Evolutionary conservation across 148 eudicot species (phyloP).

Genomic region (Camellia sinensis): DNA sequence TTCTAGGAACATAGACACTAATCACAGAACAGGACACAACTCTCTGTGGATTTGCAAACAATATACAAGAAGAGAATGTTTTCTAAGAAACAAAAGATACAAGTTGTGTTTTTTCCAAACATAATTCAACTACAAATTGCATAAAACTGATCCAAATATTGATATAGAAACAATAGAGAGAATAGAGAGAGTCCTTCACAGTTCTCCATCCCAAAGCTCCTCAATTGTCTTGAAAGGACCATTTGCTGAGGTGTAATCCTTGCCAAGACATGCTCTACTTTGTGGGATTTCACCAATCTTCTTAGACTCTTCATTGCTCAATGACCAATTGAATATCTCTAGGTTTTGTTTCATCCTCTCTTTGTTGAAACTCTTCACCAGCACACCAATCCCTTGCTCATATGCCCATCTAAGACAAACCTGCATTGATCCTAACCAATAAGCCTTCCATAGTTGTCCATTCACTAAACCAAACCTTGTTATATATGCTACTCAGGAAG

Average conservation of each 20-base stretch:
- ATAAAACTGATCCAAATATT: too few relatives aligned
- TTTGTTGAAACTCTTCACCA: constrained; percentile 55
- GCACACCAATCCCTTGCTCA: constrained; percentile 46
- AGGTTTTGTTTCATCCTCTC: constrained; percentile 55
- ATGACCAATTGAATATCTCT: constrained; percentile 35
- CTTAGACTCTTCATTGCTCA: constrained; percentile 36
- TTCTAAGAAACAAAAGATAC: too few relatives aligned
- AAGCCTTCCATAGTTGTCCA: neutral
- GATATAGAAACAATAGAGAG: too few relatives aligned
- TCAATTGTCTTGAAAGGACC: constrained; percentile 44
- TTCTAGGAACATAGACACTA: too few relatives aligned
- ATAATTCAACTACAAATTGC: too few relatives aligned
- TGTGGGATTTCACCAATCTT: constrained; percentile 40
- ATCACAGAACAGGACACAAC: too few relatives aligned
- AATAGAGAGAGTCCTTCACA: neutral
- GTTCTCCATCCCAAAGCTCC: constrained; percentile 57
- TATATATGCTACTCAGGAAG: too few relatives aligned
- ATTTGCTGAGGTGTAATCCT: constrained; percentile 34
- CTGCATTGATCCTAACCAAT: constrained; percentile 18
- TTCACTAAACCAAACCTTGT: too few relatives aligned
- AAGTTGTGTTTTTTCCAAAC: too few relatives aligned
- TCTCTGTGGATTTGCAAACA: too few relatives aligned
- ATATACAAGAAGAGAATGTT: neutral
- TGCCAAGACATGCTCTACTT: constrained; percentile 34
- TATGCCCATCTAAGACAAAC: constrained; percentile 48